Conservation (phyloP, 2,329 filamentous ascomycete species). For the Hymenoscyphus repandus region DNA sequence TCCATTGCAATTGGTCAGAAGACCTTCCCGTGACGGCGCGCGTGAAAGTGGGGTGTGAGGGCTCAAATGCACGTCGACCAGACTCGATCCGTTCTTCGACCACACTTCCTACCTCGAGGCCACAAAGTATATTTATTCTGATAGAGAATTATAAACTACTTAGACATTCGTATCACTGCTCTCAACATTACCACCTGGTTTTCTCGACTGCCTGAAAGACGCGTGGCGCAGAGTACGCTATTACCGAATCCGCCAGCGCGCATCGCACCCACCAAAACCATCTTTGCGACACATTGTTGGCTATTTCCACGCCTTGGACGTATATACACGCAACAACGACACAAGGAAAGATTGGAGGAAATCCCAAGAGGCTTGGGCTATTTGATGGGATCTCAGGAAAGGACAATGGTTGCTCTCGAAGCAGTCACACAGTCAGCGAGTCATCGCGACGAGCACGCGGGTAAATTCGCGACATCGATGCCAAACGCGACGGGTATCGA, state of each 20-base stretch:
- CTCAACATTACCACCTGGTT: not conserved
- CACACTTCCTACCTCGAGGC: not conserved
- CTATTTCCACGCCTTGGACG: not conserved
- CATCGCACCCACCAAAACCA: constrained; percentile 4
- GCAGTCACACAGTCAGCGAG: constrained; percentile 17
- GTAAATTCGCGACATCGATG: constrained; percentile 16
- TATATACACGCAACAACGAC: not conserved
- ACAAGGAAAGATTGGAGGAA: not conserved
- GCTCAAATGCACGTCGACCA: constrained; percentile 3
- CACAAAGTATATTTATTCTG: not conserved
- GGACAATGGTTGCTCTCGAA: constrained; percentile 27
- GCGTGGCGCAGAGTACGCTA: constrained; percentile 8
- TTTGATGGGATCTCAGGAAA: constrained; percentile 25
- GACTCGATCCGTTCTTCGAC: not conserved
- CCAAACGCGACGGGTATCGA: constrained; percentile 24
- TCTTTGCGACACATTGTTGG: not conserved
- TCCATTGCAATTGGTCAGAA: constrained; percentile 1
- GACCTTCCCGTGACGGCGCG: constrained; percentile 6
- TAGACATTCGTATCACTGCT: not conserved
- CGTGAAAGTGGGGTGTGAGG: constrained; percentile 1
- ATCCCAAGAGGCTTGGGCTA: not conserved
- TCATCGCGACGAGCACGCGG: constrained; percentile 15
- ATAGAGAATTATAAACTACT: not conserved
- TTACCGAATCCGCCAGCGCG: constrained; percentile 7
- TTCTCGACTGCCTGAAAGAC: constrained; percentile 9